Percentiles rank a stretch among this genome's conserved stretches.
These are phyloP conservation scores for Pholiota adiposa DNA, from an alignment of 1,284 basidiomycete genomes.

Conservation along the genomic window DNA sequence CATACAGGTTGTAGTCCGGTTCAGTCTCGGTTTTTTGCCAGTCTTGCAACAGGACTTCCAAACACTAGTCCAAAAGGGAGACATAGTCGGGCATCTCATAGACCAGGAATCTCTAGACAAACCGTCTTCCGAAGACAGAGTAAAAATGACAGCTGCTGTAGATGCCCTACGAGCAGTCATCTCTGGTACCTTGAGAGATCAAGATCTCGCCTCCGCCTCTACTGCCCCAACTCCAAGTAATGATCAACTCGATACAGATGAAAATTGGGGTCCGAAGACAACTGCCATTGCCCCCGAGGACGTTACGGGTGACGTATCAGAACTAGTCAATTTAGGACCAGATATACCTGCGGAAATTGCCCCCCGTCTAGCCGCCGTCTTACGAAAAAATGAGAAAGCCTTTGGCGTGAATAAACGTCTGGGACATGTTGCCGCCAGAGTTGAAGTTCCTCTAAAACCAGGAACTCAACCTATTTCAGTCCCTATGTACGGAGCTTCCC, in stretches of 20 bases:
- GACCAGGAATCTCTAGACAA: not conserved
- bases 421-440: slow-evolving; percentile 13
- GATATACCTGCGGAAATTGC: not conserved
- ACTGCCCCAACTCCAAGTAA: not conserved
- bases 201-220: not conserved
- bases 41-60: too few species aligned
- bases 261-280: slow-evolving; percentile 4
- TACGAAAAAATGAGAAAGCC: not conserved
- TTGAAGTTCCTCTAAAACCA: slow-evolving; percentile 25
- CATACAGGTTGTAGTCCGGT: too few species aligned
- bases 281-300: not conserved
- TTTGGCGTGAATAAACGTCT: slow-evolving; percentile 1
- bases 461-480: slow-evolving; percentile 20
- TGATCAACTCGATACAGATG: not conserved
- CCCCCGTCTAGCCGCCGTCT: not conserved
- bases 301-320: not conserved
- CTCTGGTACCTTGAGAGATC: not conserved
- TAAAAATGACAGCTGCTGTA: not conserved
- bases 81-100: not conserved
- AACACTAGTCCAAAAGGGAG: too few species aligned
- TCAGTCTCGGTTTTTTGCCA: too few species aligned
- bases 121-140: not conserved
- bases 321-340: slow-evolving; percentile 6
- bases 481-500: slow-evolving; percentile 23
- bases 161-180: not conserved